Conservation (phyloP, 2,329 filamentous ascomycete genomes). For the Trematosphaeria pertusa region DNA sequence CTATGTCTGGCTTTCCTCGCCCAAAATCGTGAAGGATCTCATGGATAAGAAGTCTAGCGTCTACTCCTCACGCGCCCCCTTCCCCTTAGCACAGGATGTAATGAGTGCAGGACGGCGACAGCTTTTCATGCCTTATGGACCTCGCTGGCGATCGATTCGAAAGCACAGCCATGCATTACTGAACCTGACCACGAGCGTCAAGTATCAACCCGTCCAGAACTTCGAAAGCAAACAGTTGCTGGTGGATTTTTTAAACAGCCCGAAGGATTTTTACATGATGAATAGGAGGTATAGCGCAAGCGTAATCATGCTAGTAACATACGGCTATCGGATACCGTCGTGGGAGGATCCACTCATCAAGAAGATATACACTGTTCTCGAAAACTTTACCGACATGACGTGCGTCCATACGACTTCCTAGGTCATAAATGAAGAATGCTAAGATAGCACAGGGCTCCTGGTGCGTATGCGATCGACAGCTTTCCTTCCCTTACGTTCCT, state of each 20-base stretch:
- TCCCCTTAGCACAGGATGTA: conserved; percentile 47
- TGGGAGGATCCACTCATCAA: conserved; percentile 42
- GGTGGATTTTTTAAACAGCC: conserved; percentile 49
- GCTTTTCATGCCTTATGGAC: conserved; percentile 51
- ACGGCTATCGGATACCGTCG: conserved; percentile 44
- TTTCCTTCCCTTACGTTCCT: conserved; percentile 40
- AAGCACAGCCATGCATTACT: conserved; percentile 42
- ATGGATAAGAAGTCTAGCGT: conserved; percentile 62
- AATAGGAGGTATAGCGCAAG: conserved; percentile 42
- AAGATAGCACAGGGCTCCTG: conserved; percentile 29
- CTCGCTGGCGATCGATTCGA: conserved; percentile 47
- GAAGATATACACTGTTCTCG: conserved; percentile 39
- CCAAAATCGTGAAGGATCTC: conserved; percentile 60
- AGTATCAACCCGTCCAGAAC: conserved; percentile 54
- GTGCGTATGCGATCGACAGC: conserved; percentile 35
- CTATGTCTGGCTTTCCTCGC: conserved; percentile 53
- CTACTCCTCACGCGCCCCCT: conserved; percentile 55
- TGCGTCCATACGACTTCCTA: conserved; percentile 1
- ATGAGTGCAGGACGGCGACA: conserved; percentile 59
- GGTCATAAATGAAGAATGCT: background rate
- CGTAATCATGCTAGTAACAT: conserved; percentile 44
- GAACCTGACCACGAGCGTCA: conserved; percentile 36
- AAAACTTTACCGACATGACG: conserved; percentile 42
- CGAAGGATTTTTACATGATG: conserved; percentile 38
- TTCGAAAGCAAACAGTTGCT: conserved; percentile 57